Conservation (phyloP, 306 rosid species). For the Glycine soja region DNA sequence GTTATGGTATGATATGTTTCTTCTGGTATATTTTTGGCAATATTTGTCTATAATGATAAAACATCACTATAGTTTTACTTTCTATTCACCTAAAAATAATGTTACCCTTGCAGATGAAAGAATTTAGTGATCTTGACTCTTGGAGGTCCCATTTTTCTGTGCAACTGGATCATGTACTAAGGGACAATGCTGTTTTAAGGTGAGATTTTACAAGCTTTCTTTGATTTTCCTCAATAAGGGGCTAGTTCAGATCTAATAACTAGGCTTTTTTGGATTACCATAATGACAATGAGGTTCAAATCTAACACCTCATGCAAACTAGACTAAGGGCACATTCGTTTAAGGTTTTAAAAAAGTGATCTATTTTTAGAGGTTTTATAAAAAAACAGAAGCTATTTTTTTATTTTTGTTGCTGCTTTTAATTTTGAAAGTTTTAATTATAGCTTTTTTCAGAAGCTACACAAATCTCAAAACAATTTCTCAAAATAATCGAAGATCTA, state of each 20-base stretch:
- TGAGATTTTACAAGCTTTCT: slow-evolving; percentile 38
- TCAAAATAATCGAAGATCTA: too few relatives aligned
- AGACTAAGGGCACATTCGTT: too few relatives aligned
- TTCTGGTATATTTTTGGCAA: slow-evolving; percentile 18
- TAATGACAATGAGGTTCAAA: too few relatives aligned
- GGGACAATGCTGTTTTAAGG: slow-evolving; percentile 81
- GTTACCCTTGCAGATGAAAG: slow-evolving; percentile 67
- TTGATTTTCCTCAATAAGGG: not conserved
- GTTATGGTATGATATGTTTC: slow-evolving; percentile 60
- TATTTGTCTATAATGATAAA: not conserved
- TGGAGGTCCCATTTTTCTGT: slow-evolving; percentile 76
- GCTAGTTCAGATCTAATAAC: slow-evolving; percentile 4
- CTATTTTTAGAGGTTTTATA: too few relatives aligned
- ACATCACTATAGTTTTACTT: slow-evolving; percentile 2
- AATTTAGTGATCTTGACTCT: slow-evolving; percentile 63
- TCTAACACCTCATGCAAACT: too few relatives aligned
- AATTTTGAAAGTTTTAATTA: not conserved
- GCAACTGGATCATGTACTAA: slow-evolving; percentile 69
- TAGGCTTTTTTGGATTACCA: too few relatives aligned
- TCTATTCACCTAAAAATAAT: slow-evolving; percentile 5
- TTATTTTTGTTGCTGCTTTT: not conserved
- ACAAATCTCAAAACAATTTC: not conserved
- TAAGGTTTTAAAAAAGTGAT: too few relatives aligned
- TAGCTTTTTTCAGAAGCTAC: not conserved
- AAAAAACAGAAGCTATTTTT: too few relatives aligned